Base-by-base conservation (phyloP, 306 rosid species). In the Cucurbita argyrosperma region DNA sequence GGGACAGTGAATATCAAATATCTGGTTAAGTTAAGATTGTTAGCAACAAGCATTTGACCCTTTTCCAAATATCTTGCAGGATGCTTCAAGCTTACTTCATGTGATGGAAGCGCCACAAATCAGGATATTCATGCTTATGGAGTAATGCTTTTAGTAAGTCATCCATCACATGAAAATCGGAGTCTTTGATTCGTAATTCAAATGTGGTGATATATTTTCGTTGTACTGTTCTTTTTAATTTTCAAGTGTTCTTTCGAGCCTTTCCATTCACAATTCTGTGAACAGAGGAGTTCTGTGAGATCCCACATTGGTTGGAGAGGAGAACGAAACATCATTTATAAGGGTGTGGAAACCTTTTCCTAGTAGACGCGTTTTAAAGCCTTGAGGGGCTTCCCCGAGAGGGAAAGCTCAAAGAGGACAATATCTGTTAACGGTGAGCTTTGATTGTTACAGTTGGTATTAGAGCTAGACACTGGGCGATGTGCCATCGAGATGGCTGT, bases 91-190 rank as follows among this genome's bases (percentile, higher is more conserved):
- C 86, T 91, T 92, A 84, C 90, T 80, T 88, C 96, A 39, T 91
- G 97, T 74, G 75, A 86, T 80, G 81, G 92, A 82, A 94, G 85
- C 84, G 76, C 96, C 2, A 83, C 83, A 68, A 85, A 86, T 72
- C 99, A 88, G 82, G 84, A 91, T 71, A 85, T 94, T 70, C 95
- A 83, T 72, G 90, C 90, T 66, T 94, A 94, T 78, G 97, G 97
- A 80, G 78, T 88, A 77, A 60, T 91, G 92, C 88, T 94, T 73
- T 87, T 94, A 42, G 99, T 91, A 89, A 85, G 99, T 84, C 80
- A 51, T 42, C 64, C 72, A 14, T 23, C 66, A 71, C 42, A 21
- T 81, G 74, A 64, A 45, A 76, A 86, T 80, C 73, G 18, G n/a
- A 59, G 45, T 51, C 39, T 69, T 14, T 8, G 13, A 7, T 15